phyloP scores from a whole-genome alignment of 768 basidiomycete species.

The Kondoa subrosea region DNA sequence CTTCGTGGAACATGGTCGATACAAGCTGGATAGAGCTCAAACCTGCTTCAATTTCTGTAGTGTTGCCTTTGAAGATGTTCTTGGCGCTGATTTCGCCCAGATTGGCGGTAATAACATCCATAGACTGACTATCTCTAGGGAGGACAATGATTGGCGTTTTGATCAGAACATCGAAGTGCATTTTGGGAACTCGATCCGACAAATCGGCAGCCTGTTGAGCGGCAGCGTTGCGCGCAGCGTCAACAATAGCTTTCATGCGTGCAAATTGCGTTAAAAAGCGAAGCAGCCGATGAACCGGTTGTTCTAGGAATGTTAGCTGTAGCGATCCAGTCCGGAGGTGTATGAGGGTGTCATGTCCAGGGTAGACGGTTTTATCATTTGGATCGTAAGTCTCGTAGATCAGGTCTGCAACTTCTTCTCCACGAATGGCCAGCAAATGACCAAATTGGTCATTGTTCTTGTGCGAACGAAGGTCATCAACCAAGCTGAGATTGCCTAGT shows the following conservation, averaged over 20 bases:
- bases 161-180: constrained; percentile 79
- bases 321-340: constrained; percentile 73
- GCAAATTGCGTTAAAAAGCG: constrained; percentile 68
- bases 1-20: constrained; percentile 46
- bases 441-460: constrained; percentile 41
- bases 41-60: constrained; percentile 49
- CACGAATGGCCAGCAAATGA: constrained; percentile 79
- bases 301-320: constrained; percentile 70
- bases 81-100: constrained; percentile 74
- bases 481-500: constrained; percentile 64
- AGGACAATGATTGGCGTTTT: constrained; percentile 83
- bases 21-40: constrained; percentile 67
- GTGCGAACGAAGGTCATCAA: constrained; percentile 38
- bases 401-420: constrained; percentile 83
- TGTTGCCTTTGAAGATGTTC: constrained; percentile 45
- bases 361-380: constrained; percentile 39
- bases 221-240: constrained; percentile 80
- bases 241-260: constrained; percentile 80
- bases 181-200: constrained; percentile 42
- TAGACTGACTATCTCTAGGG: constrained; percentile 50
- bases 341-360: constrained; percentile 67
- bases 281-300: constrained; percentile 76
- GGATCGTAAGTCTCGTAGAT: constrained; percentile 81
- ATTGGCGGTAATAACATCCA: constrained; percentile 57
- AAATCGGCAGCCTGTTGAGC: constrained; percentile 83